A percentile compares a stretch with the other conserved stretches of the same genome.
Evolutionary conservation across 2,329 filamentous ascomycete genomes (phyloP).

Genomic region (Verticillium isaacii): DNA sequence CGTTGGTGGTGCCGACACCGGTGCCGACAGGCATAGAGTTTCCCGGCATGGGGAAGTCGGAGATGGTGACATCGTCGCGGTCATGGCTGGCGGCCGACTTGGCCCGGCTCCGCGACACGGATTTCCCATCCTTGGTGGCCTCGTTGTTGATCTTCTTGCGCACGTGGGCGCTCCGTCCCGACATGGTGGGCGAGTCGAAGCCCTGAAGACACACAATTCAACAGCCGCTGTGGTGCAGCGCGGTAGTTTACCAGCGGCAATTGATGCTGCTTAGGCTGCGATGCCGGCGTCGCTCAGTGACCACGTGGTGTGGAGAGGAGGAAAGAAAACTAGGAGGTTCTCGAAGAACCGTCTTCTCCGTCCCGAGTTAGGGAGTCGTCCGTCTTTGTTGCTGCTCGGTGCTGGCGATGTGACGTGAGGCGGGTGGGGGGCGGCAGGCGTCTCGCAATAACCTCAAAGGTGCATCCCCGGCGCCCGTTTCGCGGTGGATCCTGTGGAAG

Average conservation of each 20-base stretch:
- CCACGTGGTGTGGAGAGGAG: too few species aligned
- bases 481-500: neutral
- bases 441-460: neutral
- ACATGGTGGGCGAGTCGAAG: slow-evolving; percentile 34
- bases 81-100: slow-evolving; percentile 33
- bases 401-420: neutral
- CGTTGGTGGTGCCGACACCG: slow-evolving; percentile 36
- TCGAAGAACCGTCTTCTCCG: neutral
- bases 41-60: slow-evolving; percentile 31
- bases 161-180: slow-evolving; percentile 52
- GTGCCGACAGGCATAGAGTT: slow-evolving; percentile 24
- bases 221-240: neutral
- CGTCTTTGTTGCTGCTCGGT: neutral
- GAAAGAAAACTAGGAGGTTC: neutral
- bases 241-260: neutral
- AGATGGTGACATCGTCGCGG: slow-evolving; percentile 30
- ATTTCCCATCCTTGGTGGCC: slow-evolving; percentile 30
- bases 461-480: neutral
- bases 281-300: neutral
- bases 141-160: slow-evolving; percentile 53
- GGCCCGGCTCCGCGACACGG: slow-evolving; percentile 22
- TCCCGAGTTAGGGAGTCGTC: neutral
- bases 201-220: neutral
- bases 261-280: neutral
- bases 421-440: neutral